Evolutionary conservation across 805 yeast species (phyloP), one percentile per base, ranked within the genome.

Genomic region (Teunomyces stri): DNA sequence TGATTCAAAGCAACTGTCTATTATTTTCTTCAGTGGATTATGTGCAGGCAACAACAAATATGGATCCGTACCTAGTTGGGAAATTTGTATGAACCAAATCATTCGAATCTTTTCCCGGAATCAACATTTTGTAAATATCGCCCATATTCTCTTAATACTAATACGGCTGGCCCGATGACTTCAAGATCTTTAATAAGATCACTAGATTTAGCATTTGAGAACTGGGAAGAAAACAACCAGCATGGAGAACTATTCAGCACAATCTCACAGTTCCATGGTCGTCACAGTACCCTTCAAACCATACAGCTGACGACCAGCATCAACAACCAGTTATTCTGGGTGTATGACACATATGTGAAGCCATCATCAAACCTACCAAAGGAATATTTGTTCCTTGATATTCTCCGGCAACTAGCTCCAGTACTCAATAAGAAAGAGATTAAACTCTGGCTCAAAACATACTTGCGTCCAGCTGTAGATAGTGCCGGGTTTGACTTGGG

Each of bases 401-500:
- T 73, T 1, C 62, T 77, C n/a, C 57, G 53, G 1, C 58, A 58
- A 27, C 51, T 75, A 11, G 58, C 64, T 44, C 68, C 70, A 1
- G 65, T 62, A 15, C 59, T 73, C 4, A 50, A 54, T 5, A 57
- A 56, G 22, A 56, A 57, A 9, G 72, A 68, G 33, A 58, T 78
- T 7, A 51, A 58, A 18, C 59, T 68, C 34, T 84, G 88, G 87
- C 67, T 79, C 42, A 63, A 67, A 25, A 67, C 75, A 30, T 75
- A 80, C 48, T 55, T 74, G 10, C 65, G 66, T 10, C 78, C 80
- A 0, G 82, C 85, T 0, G 65, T 82, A 3, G 84, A 83, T 54
- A 79, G 85, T 30, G 82, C 85, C 0, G 84, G 87, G 2, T 67
- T 64, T 44, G 73, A 69, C 46, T 54, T 70, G n/a, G 57, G 56